These are phyloP conservation scores for Neostapfia colusana DNA, from an alignment of 176 grass and related monocot genomes.

Conservation along the genomic window DNA sequence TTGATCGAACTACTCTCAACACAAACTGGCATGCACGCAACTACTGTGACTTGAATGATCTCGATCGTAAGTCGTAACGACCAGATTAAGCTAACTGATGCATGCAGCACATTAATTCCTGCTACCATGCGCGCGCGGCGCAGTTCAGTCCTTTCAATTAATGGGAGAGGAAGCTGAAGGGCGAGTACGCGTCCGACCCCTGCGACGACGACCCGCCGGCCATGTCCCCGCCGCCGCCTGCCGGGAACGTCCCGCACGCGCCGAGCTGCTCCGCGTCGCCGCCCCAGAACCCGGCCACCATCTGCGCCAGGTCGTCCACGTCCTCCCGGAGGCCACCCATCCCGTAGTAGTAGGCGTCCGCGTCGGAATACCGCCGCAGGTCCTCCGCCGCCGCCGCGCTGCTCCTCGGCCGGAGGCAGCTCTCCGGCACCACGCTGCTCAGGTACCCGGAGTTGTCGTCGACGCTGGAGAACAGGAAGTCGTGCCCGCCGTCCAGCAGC, in stretches of 20 bases:
- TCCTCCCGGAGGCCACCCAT: slow-evolving; percentile 57
- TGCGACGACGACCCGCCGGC: slow-evolving; percentile 41
- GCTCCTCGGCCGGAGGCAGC: slow-evolving; percentile 61
- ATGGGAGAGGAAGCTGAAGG: slow-evolving; percentile 60
- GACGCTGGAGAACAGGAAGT: slow-evolving; percentile 55
- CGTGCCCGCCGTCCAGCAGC: slow-evolving; percentile 41
- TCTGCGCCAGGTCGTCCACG: slow-evolving; percentile 56
- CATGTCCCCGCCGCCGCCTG: slow-evolving; percentile 40
- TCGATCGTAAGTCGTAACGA: neutral
- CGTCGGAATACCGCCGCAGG: slow-evolving; percentile 52
- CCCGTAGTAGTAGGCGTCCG: slow-evolving; percentile 53
- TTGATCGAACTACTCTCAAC: slow-evolving; percentile 31
- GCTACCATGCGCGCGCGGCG: too few relatives aligned
- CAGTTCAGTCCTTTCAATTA: neutral
- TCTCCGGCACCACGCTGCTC: slow-evolving; percentile 95
- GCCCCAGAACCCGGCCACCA: slow-evolving; percentile 61
- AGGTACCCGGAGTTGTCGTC: slow-evolving; percentile 90
- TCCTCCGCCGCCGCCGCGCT: slow-evolving; percentile 43
- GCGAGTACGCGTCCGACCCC: slow-evolving; percentile 44
- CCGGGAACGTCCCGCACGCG: slow-evolving; percentile 34
- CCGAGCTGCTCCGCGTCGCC: slow-evolving; percentile 43
- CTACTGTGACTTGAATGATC: neutral
- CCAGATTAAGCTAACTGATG: too few relatives aligned
- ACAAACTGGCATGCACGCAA: neutral
- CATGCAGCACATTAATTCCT: too few relatives aligned